Evolutionary conservation across 257 asterid species (phyloP), one percentile per base, ranked within the genome.

Genomic region (Solanum lycopersicoides): DNA sequence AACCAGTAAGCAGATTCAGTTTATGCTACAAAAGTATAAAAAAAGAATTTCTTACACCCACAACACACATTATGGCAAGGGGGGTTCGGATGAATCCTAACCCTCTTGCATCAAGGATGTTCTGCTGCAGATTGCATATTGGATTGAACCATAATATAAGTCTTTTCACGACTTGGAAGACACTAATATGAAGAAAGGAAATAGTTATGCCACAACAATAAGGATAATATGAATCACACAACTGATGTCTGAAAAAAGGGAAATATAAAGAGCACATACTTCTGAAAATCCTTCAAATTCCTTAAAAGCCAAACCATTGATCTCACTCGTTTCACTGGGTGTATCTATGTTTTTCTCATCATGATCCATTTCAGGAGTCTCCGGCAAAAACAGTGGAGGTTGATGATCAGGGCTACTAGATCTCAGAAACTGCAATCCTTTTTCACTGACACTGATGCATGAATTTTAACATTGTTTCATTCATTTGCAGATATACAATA

Each of bases 391-490:
- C 83, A 96, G 89, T 76, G 98, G 98, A 89, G 98, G 98, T 89
- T 95, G 98, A 88, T 94, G 90, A 90, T 96, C 99, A 85, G 99
- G 99, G 90, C 86, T 95, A 89, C 98, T 95, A 73, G 98, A 95
- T 76, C 86, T 93, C 92, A 96, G 90, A 89, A 94, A 96, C 45
- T 94, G 88, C 90, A 91, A 86, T 87, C 99, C 99, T 88, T 90
- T 93, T 53, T 95, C 92, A 89, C 98, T 93, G 88, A 94, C 96
- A 65, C 99, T 96, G 98, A 79, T 83, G 87, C 89, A 91, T 83
- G 53, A 90, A 87, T 83, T 60, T 47, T 53, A 59, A 28, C 12
- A 86, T 87, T 88, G 72, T 63, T 79, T 89, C 77, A 88, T 86
- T 63, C 86, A 85, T 20, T 59, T 25, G 87, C 86, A 68, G 88